phyloP scores from a whole-genome alignment of 441 rosid genomes.

The Brassica balearica region DNA sequence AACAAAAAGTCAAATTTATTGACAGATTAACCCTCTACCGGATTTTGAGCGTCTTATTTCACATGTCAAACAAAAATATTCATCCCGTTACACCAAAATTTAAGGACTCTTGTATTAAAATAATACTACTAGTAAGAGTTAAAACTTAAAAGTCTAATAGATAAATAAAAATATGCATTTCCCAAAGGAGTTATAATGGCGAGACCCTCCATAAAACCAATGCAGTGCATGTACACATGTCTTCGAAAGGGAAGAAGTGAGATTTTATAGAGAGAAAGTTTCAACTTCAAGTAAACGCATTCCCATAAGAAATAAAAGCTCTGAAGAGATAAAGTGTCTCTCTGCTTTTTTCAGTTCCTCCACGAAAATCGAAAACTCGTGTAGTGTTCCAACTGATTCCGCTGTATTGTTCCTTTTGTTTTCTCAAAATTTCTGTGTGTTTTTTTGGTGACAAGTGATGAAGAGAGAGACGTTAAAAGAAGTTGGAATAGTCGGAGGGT shows the following conservation, averaged over 20 bases:
- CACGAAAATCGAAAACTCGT: background rate
- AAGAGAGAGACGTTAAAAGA: conserved; percentile 55
- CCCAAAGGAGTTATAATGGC: conserved; percentile 27
- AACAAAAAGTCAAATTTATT: background rate
- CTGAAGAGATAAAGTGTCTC: conserved; percentile 22
- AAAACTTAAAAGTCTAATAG: background rate
- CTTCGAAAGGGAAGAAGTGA: conserved; percentile 32
- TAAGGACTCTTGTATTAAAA: conserved; percentile 10
- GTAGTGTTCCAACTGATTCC: conserved; percentile 25
- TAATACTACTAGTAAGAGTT: background rate
- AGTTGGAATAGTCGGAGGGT: conserved; percentile 60
- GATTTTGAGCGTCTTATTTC: conserved; percentile 6
- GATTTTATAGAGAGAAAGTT: conserved; percentile 2
- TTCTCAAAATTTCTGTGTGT: background rate
- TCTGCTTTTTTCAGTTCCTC: conserved; percentile 18
- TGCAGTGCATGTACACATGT: conserved; percentile 24
- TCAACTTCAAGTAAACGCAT: conserved; percentile 30
- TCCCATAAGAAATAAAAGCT: conserved; percentile 13
- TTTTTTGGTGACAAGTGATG: conserved; percentile 11
- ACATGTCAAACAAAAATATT: background rate
- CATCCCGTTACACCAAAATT: background rate
- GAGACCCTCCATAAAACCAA: conserved; percentile 13
- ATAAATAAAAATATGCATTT: conserved; percentile 6
- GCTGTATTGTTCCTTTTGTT: background rate
- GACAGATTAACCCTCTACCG: conserved; percentile 10